Evolutionary conservation across 2,329 filamentous ascomycete genomes (phyloP), one percentile per base, ranked within the genome.

Genomic region (Cladosporium sp.): DNA sequence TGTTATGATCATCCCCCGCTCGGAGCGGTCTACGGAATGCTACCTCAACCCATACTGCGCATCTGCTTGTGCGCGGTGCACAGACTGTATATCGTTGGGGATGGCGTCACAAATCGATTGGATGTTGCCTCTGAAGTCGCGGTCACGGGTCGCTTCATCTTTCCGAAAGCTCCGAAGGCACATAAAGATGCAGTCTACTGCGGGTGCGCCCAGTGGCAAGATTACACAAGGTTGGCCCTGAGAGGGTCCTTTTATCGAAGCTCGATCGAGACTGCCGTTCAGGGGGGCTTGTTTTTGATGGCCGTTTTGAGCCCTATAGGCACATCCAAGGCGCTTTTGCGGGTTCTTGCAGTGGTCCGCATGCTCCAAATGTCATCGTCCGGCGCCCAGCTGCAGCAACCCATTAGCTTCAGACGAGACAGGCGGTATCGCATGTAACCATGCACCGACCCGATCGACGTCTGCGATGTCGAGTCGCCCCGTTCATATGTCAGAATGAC

Each of bases 21-120:
- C 32, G 50, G 55, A 56, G 58, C 58, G 58, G 58, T 61, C 55
- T 58, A 57, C 22, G 54, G 48, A 55, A 56, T 56, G 48, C 53
- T 54, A 57, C 52, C 56, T 50, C 48, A 41, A 43, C 48, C 32
- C 41, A 43, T 38, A 43, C 40, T 43, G 36, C 48, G 36, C 48
- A 38, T 43, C 48, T 39, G 32, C 33, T 38, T 50, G 48, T 30
- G 47, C 38, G 40, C 43, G 41, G 51, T 43, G 59, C 61, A 62
- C 61, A 58, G 59, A 57, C 59, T 58, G 56, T 61, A 59, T 60
- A 32, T 38, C 32, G 19, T 40, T 48, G 45, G 19, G 45, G 45
- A 50, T 27, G 32, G 32, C 33, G 36, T 41, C 48, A 35, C 25
- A 49, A 49, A 53, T 50, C 40, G 32, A 57, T 52, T 57, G 55